phyloP scores from a whole-genome alignment of 805 yeast genomes.

The Kockiozyma suomiensis region DNA sequence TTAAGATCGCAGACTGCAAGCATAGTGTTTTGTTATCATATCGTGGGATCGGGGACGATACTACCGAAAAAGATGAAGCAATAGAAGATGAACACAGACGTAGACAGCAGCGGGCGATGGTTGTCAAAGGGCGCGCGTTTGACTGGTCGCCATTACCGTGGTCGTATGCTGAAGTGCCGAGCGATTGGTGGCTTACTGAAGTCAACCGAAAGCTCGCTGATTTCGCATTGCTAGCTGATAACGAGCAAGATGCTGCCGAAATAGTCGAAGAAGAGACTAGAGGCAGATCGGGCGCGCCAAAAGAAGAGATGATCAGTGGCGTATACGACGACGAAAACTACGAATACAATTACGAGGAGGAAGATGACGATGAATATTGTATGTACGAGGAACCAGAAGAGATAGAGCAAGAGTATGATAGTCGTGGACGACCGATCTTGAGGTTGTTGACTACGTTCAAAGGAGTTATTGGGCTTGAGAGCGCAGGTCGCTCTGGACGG shows the following conservation, averaged over 20 bases:
- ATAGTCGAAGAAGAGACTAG: background rate
- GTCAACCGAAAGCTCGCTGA: conserved; percentile 7
- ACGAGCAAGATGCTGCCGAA: background rate
- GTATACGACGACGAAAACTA: conserved; percentile 3
- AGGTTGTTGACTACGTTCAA: conserved; percentile 19
- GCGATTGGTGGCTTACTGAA: conserved; percentile 15
- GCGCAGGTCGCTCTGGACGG: background rate
- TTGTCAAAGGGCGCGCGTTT: conserved; percentile 11
- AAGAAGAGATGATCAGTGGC: background rate
- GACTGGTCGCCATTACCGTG: conserved; percentile 28
- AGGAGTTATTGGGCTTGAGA: conserved; percentile 12
- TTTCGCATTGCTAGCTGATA: background rate
- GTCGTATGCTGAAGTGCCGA: conserved; percentile 10
- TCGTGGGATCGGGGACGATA: background rate
- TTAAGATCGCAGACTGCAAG: background rate
- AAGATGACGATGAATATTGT: conserved; percentile 10
- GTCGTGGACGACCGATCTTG: conserved; percentile 24
- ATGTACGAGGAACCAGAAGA: conserved; percentile 29
- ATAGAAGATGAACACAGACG: background rate
- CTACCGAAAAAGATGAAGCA: background rate
- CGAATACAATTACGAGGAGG: background rate
- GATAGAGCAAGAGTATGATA: conserved; percentile 18
- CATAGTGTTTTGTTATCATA: background rate
- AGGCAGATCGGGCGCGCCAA: background rate
- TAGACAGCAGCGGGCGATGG: background rate